Conservation (phyloP, 495 filamentous ascomycete genomes). For the Aspergillus olivimuriae region DNA sequence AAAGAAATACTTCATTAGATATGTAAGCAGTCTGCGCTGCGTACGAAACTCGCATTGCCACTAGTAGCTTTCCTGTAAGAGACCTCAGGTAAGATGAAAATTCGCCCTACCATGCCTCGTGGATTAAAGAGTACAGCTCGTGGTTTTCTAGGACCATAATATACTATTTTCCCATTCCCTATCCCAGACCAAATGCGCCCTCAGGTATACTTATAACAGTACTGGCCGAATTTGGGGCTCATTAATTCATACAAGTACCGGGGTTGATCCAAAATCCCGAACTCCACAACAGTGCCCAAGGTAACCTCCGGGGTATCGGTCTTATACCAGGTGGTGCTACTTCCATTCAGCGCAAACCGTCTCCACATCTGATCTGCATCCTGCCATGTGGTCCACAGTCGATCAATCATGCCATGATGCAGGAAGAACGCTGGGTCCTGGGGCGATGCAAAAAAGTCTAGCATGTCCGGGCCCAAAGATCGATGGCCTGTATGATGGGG, state of each 20-base stretch:
- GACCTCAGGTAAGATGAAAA: no score
- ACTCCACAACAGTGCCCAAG: slow-evolving; percentile 21
- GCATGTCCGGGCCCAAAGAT: slow-evolving; percentile 18
- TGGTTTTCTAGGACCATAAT: no score
- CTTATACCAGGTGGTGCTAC: slow-evolving; percentile 17
- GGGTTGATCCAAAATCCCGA: slow-evolving; percentile 19
- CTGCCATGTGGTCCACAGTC: slow-evolving; percentile 55
- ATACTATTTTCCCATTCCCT: no score
- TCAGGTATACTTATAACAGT: not conserved
- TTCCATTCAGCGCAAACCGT: slow-evolving; percentile 23
- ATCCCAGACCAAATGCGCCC: no score
- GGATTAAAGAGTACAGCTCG: no score
- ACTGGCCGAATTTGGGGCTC: slow-evolving; percentile 4
- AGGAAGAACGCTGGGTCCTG: slow-evolving; percentile 53
- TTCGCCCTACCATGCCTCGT: no score
- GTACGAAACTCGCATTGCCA: no score
- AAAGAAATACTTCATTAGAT: no score
- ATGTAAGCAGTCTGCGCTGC: no score
- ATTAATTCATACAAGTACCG: slow-evolving; percentile 22
- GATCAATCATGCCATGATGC: slow-evolving; percentile 51
- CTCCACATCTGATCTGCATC: slow-evolving; percentile 7
- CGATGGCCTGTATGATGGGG: slow-evolving; percentile 25
- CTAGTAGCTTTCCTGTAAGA: no score
- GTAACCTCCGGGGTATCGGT: slow-evolving; percentile 16
- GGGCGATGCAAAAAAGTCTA: slow-evolving; percentile 25